Evolutionary conservation across 371 early-diverging fungal species (phyloP).

Genomic region (Apophysomyces trapeziformis): DNA sequence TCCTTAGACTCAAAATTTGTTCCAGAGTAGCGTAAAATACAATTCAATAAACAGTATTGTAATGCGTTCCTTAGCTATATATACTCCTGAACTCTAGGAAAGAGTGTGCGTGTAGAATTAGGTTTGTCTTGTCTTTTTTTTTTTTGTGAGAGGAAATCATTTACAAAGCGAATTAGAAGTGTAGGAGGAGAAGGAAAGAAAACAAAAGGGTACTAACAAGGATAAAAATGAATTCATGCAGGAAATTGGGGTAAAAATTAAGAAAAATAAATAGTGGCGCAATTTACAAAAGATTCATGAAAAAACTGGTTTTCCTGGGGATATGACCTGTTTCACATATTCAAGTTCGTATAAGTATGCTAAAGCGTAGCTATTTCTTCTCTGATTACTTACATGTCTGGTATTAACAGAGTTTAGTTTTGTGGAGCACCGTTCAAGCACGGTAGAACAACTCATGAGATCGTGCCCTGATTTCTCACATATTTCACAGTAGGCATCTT

Average conservation of each 20-base stretch:
- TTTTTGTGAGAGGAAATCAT: background rate
- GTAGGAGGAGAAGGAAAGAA: too few relatives aligned
- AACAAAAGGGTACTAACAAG: too few relatives aligned
- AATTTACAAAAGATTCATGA: slow-evolving; percentile 1
- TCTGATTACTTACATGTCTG: background rate
- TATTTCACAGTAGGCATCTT: slow-evolving; percentile 54
- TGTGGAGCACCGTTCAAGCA: slow-evolving; percentile 1
- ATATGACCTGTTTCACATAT: background rate
- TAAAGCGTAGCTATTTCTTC: too few relatives aligned
- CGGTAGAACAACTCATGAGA: slow-evolving; percentile 35
- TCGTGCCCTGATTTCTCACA: slow-evolving; percentile 66
- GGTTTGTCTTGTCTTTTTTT: slow-evolving; percentile 1
- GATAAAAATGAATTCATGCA: slow-evolving; percentile 1
- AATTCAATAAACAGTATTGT: too few relatives aligned
- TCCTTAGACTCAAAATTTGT: too few relatives aligned
- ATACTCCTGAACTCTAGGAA: too few relatives aligned
- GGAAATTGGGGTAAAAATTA: background rate
- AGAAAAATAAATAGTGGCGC: background rate
- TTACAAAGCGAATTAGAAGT: background rate
- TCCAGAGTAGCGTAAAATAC: too few relatives aligned
- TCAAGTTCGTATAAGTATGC: background rate
- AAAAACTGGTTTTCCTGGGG: background rate
- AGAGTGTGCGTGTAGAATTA: background rate
- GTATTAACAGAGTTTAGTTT: background rate
- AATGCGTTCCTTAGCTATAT: too few relatives aligned